A percentile compares a stretch with the other conserved stretches of the same genome.
Conservation (phyloP, 225 moss, liverwort and hornwort genomes). For the Neckera pumila region DNA sequence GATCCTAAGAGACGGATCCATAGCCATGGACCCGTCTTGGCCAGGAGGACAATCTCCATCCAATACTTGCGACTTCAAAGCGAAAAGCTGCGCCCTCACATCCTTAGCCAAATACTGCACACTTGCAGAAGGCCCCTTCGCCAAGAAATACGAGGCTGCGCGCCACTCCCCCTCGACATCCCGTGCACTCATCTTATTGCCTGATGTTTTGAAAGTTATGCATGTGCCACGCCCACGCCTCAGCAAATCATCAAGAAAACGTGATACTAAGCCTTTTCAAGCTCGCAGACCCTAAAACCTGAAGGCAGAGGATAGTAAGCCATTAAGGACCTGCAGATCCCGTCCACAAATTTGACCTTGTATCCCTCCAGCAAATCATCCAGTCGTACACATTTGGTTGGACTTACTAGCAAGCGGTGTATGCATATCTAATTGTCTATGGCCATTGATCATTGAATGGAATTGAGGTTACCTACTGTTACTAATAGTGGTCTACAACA, state of each 20-base stretch:
- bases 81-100: slow-evolving; percentile 46
- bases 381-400: neutral
- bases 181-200: slow-evolving; percentile 5
- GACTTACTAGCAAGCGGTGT: neutral
- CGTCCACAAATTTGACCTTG: neutral
- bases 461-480: neutral
- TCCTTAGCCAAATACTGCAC: slow-evolving; percentile 64
- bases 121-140: slow-evolving; percentile 79
- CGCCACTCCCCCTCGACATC: slow-evolving; percentile 63
- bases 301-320: neutral
- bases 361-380: neutral
- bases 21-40: slow-evolving; percentile 44
- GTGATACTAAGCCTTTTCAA: neutral
- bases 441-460: neutral
- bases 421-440: neutral
- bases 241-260: neutral
- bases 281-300: neutral
- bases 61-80: slow-evolving; percentile 64
- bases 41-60: slow-evolving; percentile 67
- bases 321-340: neutral
- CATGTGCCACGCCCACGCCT: neutral
- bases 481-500: neutral
- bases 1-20: slow-evolving; percentile 49
- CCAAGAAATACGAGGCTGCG: slow-evolving; percentile 70
- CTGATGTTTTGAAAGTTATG: neutral